These are phyloP conservation scores for Pythium guiyangense DNA, from an alignment of 352 stramenopile species.

Conservation along the genomic window DNA sequence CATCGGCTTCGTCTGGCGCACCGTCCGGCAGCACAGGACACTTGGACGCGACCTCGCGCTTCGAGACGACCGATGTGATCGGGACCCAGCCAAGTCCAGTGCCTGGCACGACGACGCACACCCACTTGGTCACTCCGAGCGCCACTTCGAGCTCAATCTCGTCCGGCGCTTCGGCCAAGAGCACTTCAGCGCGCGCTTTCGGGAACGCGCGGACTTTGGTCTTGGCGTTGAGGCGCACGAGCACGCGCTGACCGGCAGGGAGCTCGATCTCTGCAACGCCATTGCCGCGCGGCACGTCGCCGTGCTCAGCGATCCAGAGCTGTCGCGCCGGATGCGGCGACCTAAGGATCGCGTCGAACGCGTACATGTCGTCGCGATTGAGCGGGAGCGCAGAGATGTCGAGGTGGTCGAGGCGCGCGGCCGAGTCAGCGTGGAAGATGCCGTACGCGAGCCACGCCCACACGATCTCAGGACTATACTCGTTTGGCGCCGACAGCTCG, in stretches of 20 bases:
- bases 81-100: slow-evolving; percentile 29
- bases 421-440: slow-evolving; percentile 25
- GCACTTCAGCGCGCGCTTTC: slow-evolving; percentile 5
- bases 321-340: slow-evolving; percentile 17
- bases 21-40: slow-evolving; percentile 2
- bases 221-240: slow-evolving; percentile 16
- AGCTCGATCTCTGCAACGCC: slow-evolving; percentile 19
- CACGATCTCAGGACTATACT: slow-evolving; percentile 12
- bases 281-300: slow-evolving; percentile 15
- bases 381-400: background rate
- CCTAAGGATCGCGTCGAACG: slow-evolving; percentile 12
- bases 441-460: slow-evolving; percentile 42
- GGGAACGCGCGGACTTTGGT: slow-evolving; percentile 17
- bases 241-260: slow-evolving; percentile 15
- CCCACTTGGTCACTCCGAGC: slow-evolving; percentile 16
- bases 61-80: background rate
- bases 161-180: slow-evolving; percentile 5
- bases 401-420: background rate
- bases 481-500: background rate
- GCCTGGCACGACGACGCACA: slow-evolving; percentile 33
- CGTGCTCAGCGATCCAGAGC: slow-evolving; percentile 16
- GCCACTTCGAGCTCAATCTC: slow-evolving; percentile 31
- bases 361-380: slow-evolving; percentile 1
- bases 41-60: slow-evolving; percentile 10
- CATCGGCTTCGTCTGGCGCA: slow-evolving; percentile 2